phyloP scores from a whole-genome alignment of 2,329 filamentous ascomycete species.

The Fusarium foetens region DNA sequence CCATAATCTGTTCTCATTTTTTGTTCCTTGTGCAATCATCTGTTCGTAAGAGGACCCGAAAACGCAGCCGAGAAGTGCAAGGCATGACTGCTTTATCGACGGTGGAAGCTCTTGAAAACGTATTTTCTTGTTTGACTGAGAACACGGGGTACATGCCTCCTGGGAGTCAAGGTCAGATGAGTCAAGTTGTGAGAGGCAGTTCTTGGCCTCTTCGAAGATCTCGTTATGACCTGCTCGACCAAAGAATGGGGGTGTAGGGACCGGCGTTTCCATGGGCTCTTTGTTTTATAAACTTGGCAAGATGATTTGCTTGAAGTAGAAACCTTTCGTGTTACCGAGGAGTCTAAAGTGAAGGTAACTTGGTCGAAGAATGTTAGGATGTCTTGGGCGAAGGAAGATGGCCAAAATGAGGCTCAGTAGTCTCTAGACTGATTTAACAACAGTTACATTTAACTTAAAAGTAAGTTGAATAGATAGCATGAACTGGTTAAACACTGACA shows the following conservation, averaged over 20 bases:
- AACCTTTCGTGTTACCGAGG: neutral
- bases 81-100: neutral
- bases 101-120: neutral
- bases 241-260: neutral
- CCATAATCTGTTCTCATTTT: conserved; percentile 7
- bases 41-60: neutral
- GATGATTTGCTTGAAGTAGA: neutral
- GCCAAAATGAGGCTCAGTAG: too few species aligned
- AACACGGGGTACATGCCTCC: neutral
- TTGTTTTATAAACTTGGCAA: neutral
- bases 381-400: too few species aligned
- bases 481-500: too few species aligned
- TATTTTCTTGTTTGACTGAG: neutral
- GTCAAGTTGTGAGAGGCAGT: conserved; percentile 2
- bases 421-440: too few species aligned
- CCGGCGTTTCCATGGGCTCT: neutral
- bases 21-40: neutral
- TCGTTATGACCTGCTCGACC: neutral
- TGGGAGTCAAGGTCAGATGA: neutral
- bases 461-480: too few species aligned
- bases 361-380: too few species aligned
- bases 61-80: neutral
- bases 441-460: too few species aligned
- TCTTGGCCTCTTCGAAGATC: conserved; percentile 11
- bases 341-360: neutral